A percentile compares a stretch with the other conserved stretches of the same genome.
phyloP scores from a whole-genome alignment of 257 asterid species.

The Rubia yunnanensis region DNA sequence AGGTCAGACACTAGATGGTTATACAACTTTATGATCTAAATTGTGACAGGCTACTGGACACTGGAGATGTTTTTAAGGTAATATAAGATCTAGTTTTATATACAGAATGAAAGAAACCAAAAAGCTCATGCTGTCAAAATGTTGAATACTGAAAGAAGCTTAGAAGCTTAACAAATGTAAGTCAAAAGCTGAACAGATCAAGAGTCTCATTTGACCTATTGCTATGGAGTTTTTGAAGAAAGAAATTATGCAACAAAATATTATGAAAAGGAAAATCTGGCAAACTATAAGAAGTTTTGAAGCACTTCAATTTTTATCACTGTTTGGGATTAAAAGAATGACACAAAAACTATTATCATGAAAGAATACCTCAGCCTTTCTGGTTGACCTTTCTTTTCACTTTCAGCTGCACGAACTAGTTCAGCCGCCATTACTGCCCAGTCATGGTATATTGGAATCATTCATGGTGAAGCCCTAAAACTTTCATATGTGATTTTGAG shows the following conservation, averaged over 20 bases:
- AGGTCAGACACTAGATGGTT: neutral
- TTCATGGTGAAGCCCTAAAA: neutral
- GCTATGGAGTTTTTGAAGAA: neutral
- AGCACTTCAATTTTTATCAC: neutral
- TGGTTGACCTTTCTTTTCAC: slow-evolving; percentile 53
- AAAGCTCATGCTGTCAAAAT: neutral
- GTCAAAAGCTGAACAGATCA: neutral
- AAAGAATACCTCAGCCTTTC: slow-evolving; percentile 68
- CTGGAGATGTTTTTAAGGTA: neutral
- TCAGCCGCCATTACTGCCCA: slow-evolving; percentile 96
- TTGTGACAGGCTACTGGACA: neutral
- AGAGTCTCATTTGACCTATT: neutral
- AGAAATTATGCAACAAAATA: neutral
- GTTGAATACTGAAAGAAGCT: neutral
- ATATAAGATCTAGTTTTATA: neutral
- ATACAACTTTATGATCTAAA: neutral
- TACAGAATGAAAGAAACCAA: neutral
- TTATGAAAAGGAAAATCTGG: neutral
- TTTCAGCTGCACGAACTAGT: slow-evolving; percentile 65
- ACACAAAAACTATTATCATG: neutral
- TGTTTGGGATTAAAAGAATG: neutral
- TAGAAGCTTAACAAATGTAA: neutral
- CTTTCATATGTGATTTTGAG: neutral
- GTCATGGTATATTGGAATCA: neutral
- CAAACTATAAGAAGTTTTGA: neutral